Conservation (phyloP, 495 filamentous ascomycete species). For the Penicillium argentinense region DNA sequence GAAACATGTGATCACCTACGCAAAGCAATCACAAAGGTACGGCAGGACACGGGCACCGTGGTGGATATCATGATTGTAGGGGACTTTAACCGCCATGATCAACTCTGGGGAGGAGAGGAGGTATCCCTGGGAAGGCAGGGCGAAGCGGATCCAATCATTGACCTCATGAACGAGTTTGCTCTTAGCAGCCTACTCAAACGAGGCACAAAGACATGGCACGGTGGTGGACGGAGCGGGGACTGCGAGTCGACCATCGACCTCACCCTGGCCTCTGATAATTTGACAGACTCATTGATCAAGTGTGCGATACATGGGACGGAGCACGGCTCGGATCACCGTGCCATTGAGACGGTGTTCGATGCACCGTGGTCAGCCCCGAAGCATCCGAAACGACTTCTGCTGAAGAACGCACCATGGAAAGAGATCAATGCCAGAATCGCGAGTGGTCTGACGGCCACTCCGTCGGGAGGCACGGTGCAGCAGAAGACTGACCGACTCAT, state of each 20-base stretch:
- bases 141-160: conserved; percentile 35
- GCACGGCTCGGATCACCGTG: conserved; percentile 33
- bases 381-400: conserved; percentile 22
- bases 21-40: conserved; percentile 13
- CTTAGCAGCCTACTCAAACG: conserved; percentile 30
- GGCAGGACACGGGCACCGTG: conserved; percentile 12
- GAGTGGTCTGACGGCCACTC: conserved; percentile 11
- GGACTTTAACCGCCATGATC: conserved; percentile 38
- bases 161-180: conserved; percentile 31
- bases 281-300: conserved; percentile 21
- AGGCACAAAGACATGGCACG: conserved; percentile 33
- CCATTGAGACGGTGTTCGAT: conserved; percentile 33
- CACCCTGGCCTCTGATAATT: conserved; percentile 20
- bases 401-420: conserved; percentile 33
- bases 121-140: conserved; percentile 28
- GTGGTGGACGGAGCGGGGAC: conserved; percentile 17
- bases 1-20: conserved; percentile 12
- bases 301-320: conserved; percentile 27
- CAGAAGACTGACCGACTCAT: conserved; percentile 22
- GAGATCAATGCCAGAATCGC: conserved; percentile 25
- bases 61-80: conserved; percentile 27
- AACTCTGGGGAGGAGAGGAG: conserved; percentile 38
- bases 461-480: conserved; percentile 17
- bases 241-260: conserved; percentile 30
- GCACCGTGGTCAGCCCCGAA: conserved; percentile 8